These are phyloP conservation scores for Cryptosporidium bovis DNA, from an alignment of 169 alveolate genomes.

Conservation along the genomic window DNA sequence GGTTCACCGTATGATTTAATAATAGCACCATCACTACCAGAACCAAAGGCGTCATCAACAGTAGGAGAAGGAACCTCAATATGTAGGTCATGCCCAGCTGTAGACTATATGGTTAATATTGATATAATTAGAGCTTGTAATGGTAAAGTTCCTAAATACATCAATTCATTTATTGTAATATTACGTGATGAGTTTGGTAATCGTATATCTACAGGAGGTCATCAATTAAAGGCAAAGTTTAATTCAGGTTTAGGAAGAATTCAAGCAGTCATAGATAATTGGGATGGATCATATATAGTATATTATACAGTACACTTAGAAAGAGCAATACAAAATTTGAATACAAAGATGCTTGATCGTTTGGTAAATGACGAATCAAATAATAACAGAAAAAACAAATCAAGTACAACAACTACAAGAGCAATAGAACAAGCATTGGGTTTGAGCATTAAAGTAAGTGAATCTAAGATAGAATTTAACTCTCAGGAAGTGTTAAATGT, in stretches of 20 bases:
- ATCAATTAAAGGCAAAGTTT: constrained; percentile 72
- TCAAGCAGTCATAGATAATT: constrained; percentile 73
- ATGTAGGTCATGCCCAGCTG: constrained; percentile 78
- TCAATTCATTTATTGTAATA: constrained; percentile 66
- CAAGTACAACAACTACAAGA: constrained; percentile 34
- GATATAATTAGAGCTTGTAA: constrained; percentile 45
- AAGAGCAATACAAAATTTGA: constrained; percentile 33
- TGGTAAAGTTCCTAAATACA: constrained; percentile 50
- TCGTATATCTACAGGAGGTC: constrained; percentile 78
- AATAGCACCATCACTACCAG: constrained; percentile 73
- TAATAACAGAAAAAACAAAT: constrained; percentile 17
- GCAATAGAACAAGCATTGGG: constrained; percentile 72
- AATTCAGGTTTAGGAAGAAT: constrained; percentile 74
- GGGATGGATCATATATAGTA: constrained; percentile 75
- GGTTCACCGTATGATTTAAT: constrained; percentile 79
- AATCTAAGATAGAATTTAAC: constrained; percentile 36
- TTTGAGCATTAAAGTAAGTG: constrained; percentile 13
- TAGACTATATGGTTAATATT: constrained; percentile 48
- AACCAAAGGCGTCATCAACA: constrained; percentile 75
- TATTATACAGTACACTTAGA: constrained; percentile 74
- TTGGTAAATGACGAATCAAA: not conserved
- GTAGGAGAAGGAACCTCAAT: constrained; percentile 74
- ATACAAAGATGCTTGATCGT: constrained; percentile 25
- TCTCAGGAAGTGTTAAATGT: constrained; percentile 30
- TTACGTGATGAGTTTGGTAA: constrained; percentile 75